A percentile compares a stretch with the other conserved stretches of the same genome.
Evolutionary conservation across 164 flowering plant species (phyloP).

Genomic region (Euptelea pleiosperma): DNA sequence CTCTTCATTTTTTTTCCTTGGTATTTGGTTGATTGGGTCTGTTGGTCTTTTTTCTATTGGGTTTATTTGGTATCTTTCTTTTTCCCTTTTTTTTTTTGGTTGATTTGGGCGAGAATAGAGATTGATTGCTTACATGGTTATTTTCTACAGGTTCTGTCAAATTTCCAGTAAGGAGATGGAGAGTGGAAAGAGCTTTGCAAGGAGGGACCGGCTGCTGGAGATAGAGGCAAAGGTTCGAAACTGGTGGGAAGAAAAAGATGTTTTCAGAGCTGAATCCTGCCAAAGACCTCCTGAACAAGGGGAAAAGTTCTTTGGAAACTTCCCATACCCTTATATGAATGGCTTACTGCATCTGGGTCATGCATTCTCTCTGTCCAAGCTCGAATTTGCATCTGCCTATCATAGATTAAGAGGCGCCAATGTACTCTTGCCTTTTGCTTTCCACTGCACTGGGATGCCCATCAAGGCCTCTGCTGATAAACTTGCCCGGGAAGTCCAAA

Average conservation of each 20-base stretch:
- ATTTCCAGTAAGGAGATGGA: constrained; percentile 44
- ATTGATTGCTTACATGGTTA: neutral
- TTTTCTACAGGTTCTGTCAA: constrained; percentile 26
- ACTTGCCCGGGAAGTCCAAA: constrained; percentile 50
- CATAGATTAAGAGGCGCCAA: constrained; percentile 81
- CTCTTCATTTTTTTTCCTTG: no score
- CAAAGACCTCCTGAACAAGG: constrained; percentile 53
- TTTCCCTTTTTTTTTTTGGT: neutral
- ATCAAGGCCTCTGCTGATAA: constrained; percentile 95
- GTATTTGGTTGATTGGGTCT: no score
- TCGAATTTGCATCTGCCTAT: constrained; percentile 86
- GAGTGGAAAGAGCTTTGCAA: constrained; percentile 61
- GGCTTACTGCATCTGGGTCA: constrained; percentile 87
- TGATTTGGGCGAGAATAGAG: neutral
- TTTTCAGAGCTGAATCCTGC: constrained; percentile 56
- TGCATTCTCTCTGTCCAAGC: constrained; percentile 88
- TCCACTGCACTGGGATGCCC: constrained; percentile 96
- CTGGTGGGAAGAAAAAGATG: constrained; percentile 70
- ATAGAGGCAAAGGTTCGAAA: constrained; percentile 53
- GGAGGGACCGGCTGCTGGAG: constrained; percentile 66
- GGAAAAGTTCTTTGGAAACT: constrained; percentile 85
- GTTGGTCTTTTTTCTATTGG: no score
- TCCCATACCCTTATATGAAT: constrained; percentile 94
- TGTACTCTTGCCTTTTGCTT: constrained; percentile 83
- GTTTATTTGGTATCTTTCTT: neutral